Evolutionary conservation across 176 grass and related monocot species (phyloP).

Genomic region (Chrysopogon serrulatus): DNA sequence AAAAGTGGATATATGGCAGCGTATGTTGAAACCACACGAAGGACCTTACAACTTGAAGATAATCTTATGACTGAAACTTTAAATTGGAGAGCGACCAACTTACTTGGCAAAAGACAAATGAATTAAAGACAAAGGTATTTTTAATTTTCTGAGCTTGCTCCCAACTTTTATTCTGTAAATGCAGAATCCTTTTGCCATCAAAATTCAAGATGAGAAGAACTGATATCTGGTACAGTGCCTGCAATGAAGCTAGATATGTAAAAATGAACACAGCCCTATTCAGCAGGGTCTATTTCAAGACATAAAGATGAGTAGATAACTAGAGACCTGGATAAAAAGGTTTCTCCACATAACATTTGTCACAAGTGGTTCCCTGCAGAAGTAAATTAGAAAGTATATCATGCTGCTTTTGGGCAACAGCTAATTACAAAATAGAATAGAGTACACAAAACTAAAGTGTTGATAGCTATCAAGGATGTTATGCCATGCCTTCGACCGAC

Average conservation of each 20-base stretch:
- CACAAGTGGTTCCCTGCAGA: slow-evolving; percentile 76
- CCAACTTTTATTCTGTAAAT: slow-evolving; percentile 42
- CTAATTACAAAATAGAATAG: background rate
- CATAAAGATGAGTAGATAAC: background rate
- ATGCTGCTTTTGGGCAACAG: background rate
- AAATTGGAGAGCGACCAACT: background rate
- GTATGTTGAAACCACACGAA: background rate
- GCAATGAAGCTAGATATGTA: slow-evolving; percentile 13
- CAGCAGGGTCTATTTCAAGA: background rate
- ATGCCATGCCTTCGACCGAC: slow-evolving; percentile 87
- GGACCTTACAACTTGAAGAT: background rate
- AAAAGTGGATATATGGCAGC: background rate
- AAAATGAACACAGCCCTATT: background rate
- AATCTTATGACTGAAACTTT: background rate
- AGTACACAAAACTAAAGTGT: background rate
- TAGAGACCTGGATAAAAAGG: slow-evolving; percentile 70
- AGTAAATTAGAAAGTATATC: slow-evolving; percentile 20
- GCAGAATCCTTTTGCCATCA: slow-evolving; percentile 53
- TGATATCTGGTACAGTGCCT: slow-evolving; percentile 87
- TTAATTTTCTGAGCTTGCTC: slow-evolving; percentile 63
- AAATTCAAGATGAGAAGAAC: slow-evolving; percentile 82
- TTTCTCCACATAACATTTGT: slow-evolving; percentile 99
- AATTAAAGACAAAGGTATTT: slow-evolving; percentile 88
- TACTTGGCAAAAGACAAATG: slow-evolving; percentile 90
- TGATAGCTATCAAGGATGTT: slow-evolving; percentile 1